Percentiles rank a stretch among this genome's conserved stretches.
These are phyloP conservation scores for Talaromyces funiculosus DNA, from an alignment of 2,329 filamentous ascomycete species.

Conservation along the genomic window DNA sequence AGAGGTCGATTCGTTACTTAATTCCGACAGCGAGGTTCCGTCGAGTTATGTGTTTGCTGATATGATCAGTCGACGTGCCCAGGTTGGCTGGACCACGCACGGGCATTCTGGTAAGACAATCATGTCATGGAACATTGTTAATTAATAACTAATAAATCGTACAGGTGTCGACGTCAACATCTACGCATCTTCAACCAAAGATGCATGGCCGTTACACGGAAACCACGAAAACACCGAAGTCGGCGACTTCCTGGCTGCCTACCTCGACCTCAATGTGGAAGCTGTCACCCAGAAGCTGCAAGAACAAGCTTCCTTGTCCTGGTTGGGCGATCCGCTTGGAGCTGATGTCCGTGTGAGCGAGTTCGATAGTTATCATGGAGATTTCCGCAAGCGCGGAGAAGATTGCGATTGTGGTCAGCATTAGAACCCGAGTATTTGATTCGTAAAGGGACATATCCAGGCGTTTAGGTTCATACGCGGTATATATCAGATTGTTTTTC, in stretches of 20 bases:
- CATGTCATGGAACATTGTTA: too few species aligned
- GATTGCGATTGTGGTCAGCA: conserved; percentile 10
- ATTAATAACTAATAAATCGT: too few species aligned
- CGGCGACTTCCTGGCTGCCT: conserved; percentile 72
- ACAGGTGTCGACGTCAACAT: conserved; percentile 89
- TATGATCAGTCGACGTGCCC: conserved; percentile 80
- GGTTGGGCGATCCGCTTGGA: conserved; percentile 39
- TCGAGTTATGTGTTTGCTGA: conserved; percentile 64
- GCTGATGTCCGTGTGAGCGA: conserved; percentile 34
- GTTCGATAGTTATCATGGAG: conserved; percentile 41
- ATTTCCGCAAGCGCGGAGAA: conserved; percentile 28
- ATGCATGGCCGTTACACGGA: conserved; percentile 61
- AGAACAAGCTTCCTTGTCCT: conserved; percentile 25
- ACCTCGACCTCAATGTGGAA: conserved; percentile 73
- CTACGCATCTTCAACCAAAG: conserved; percentile 68
- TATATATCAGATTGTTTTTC: neutral
- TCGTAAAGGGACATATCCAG: neutral
- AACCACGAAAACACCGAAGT: conserved; percentile 96
- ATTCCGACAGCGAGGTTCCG: conserved; percentile 50
- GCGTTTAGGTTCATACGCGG: neutral
- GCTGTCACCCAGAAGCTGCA: conserved; percentile 70
- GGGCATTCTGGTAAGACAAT: conserved; percentile 61
- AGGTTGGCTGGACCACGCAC: conserved; percentile 90
- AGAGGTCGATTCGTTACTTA: conserved; percentile 64
- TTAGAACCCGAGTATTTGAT: neutral